Conservation (phyloP, 2,329 filamentous ascomycete species). For the Fusarium sp. region DNA sequence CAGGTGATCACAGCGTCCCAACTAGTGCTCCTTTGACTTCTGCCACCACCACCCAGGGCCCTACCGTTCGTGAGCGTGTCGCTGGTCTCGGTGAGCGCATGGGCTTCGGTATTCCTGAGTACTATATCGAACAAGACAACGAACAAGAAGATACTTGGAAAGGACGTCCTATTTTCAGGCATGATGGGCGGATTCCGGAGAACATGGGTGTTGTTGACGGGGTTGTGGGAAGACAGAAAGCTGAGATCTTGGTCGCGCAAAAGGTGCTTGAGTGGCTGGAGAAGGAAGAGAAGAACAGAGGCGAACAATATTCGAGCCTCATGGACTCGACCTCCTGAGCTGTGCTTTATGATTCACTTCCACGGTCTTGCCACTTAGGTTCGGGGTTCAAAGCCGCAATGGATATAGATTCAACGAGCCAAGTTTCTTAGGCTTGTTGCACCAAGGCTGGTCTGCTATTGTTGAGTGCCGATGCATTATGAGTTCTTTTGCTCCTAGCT, state of each 20-base stretch:
- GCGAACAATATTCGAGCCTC: not conserved
- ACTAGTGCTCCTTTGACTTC: not conserved
- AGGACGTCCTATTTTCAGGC: slow-evolving; percentile 49
- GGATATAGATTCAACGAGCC: not conserved
- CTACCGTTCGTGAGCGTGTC: slow-evolving; percentile 42
- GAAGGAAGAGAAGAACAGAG: slow-evolving; percentile 29
- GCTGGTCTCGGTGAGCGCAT: slow-evolving; percentile 47
- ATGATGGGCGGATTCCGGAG: slow-evolving; percentile 43
- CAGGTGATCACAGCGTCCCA: not conserved
- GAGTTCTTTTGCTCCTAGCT: not conserved
- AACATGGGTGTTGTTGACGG: slow-evolving; percentile 47
- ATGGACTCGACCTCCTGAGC: not conserved
- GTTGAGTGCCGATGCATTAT: not conserved
- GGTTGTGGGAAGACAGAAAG: slow-evolving; percentile 47
- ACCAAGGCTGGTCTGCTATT: not conserved
- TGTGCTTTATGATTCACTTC: not conserved
- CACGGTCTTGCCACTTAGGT: not conserved
- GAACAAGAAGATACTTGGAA: slow-evolving; percentile 44
- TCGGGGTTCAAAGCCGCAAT: not conserved
- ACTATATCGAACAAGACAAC: slow-evolving; percentile 41
- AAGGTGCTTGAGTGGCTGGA: slow-evolving; percentile 50
- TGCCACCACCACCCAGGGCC: not conserved
- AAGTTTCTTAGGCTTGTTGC: not conserved
- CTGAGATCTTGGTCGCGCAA: slow-evolving; percentile 53
- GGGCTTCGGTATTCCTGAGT: slow-evolving; percentile 47